Evolutionary conservation across 257 asterid genomes (phyloP).

Genomic region (Solanum appendiculatum): DNA sequence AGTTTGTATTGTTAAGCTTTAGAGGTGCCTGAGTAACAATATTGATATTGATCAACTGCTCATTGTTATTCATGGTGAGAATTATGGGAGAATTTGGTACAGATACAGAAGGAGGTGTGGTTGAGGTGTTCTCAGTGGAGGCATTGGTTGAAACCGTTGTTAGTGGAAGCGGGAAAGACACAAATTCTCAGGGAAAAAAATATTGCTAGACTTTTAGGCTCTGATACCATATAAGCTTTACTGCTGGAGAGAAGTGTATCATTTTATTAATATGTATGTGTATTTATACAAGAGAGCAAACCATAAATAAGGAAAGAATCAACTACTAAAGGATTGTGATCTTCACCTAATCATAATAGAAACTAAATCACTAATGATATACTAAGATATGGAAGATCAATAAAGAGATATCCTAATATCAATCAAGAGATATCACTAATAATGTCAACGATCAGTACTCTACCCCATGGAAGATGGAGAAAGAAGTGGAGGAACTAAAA

Average conservation of each 20-base stretch:
- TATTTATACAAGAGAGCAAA: neutral
- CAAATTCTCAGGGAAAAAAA: neutral
- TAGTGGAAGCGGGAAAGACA: too few relatives aligned
- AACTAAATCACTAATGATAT: neutral
- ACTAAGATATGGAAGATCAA: neutral
- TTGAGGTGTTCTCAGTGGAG: too few relatives aligned
- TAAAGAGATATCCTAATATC: neutral
- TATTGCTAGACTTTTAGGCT: neutral
- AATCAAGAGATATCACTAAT: neutral
- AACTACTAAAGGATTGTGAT: neutral
- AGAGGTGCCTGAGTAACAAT: too few relatives aligned
- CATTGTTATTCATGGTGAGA: too few relatives aligned
- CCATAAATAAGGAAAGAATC: neutral
- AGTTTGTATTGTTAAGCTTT: too few relatives aligned
- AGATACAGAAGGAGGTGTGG: too few relatives aligned
- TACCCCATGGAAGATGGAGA: neutral
- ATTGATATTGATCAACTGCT: too few relatives aligned
- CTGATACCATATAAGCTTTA: neutral
- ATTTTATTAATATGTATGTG: neutral
- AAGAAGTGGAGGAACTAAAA: neutral
- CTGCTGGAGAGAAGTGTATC: neutral
- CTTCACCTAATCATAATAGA: neutral
- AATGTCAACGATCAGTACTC: neutral
- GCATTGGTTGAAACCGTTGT: too few relatives aligned
- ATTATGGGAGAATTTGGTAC: too few relatives aligned